A percentile compares a stretch with the other conserved stretches of the same genome.
Conservation (phyloP, 1,284 basidiomycete genomes). For the Pisolithus thermaeus region DNA sequence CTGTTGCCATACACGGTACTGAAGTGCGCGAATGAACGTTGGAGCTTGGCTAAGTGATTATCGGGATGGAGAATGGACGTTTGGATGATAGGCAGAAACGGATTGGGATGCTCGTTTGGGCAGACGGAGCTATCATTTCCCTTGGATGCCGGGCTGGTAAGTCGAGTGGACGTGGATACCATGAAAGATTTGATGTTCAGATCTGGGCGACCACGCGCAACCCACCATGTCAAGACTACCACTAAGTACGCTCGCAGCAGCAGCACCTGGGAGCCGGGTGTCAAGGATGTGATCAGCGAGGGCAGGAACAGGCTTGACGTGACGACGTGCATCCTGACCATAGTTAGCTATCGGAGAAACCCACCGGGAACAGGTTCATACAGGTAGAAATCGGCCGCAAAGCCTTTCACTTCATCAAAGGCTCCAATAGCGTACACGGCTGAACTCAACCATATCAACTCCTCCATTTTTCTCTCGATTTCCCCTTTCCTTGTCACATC, state of each 20-base stretch:
- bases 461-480: slow-evolving; percentile 41
- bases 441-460: slow-evolving; percentile 38
- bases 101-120: slow-evolving; percentile 15
- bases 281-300: slow-evolving; percentile 34
- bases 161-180: slow-evolving; percentile 9
- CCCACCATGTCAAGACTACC: slow-evolving; percentile 35
- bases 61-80: slow-evolving; percentile 25
- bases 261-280: slow-evolving; percentile 32
- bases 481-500: slow-evolving; percentile 25
- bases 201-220: slow-evolving; percentile 35
- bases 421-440: slow-evolving; percentile 42
- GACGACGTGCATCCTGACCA: slow-evolving; percentile 45
- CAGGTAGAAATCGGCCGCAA: slow-evolving; percentile 46
- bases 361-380: slow-evolving; percentile 23
- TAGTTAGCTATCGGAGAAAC: neutral
- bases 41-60: slow-evolving; percentile 29
- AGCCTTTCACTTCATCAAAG: slow-evolving; percentile 29
- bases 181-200: slow-evolving; percentile 40
- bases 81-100: slow-evolving; percentile 29
- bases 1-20: slow-evolving; percentile 25
- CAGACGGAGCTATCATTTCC: too few relatives aligned
- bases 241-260: slow-evolving; percentile 41
- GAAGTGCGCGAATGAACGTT: slow-evolving; percentile 29
- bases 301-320: slow-evolving; percentile 50
- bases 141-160: too few relatives aligned